Conservation (phyloP, 768 basidiomycete genomes). For the Pulveroboletus sp. region DNA sequence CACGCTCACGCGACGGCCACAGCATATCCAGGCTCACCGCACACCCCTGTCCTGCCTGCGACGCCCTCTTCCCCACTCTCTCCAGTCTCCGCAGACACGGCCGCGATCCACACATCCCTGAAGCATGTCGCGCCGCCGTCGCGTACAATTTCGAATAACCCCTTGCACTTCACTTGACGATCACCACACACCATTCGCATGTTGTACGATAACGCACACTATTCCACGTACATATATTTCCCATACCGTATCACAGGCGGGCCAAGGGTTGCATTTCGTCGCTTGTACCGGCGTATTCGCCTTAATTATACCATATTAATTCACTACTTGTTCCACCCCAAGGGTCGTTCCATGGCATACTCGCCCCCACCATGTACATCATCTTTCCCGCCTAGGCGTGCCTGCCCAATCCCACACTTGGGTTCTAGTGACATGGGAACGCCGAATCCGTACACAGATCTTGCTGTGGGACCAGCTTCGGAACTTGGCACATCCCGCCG, state of each 20-base stretch:
- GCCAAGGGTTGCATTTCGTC: conserved; percentile 26
- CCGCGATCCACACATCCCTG: conserved; percentile 45
- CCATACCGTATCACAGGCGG: conserved; percentile 17
- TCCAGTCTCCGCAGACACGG: conserved; percentile 62
- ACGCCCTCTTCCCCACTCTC: conserved; percentile 58
- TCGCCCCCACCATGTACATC: too few species aligned
- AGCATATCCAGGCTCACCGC: conserved; percentile 39
- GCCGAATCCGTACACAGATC: not conserved
- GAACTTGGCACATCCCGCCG: conserved; percentile 2
- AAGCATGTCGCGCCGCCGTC: conserved; percentile 71
- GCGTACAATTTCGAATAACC: conserved; percentile 65
- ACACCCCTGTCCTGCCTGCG: conserved; percentile 73
- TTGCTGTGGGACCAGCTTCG: conserved; percentile 9
- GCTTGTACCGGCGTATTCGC: conserved; percentile 22
- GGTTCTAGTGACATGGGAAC: conserved; percentile 9
- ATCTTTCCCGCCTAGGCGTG: too few species aligned
- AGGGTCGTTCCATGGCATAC: not conserved
- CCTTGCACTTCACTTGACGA: conserved; percentile 10
- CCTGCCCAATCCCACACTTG: not conserved
- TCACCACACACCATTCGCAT: conserved; percentile 20
- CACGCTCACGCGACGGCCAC: conserved; percentile 42
- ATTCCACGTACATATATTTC: conserved; percentile 28
- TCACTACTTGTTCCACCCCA: conserved; percentile 9
- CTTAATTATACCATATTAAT: conserved; percentile 38
- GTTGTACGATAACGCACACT: conserved; percentile 30